Conservation (phyloP, 768 basidiomycete species). For the Boletus pseudopeckii region DNA sequence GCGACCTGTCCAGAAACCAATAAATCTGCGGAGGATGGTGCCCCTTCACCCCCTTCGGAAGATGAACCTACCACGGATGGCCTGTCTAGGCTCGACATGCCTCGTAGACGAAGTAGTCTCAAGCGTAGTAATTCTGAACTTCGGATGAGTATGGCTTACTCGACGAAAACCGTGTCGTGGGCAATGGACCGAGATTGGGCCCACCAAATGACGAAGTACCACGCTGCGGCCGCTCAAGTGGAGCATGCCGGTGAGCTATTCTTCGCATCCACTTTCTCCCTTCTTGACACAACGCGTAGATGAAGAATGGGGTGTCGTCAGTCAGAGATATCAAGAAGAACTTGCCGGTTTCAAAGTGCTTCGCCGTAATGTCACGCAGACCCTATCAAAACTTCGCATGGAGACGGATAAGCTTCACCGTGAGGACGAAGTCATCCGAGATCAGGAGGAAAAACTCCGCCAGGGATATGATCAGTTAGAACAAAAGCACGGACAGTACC, state of each 20-base stretch:
- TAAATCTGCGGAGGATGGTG: slow-evolving; percentile 19
- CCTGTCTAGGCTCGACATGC: slow-evolving; percentile 31
- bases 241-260: slow-evolving; percentile 37
- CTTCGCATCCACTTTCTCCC: neutral
- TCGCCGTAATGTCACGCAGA: slow-evolving; percentile 48
- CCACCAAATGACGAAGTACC: slow-evolving; percentile 50
- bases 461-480: slow-evolving; percentile 39
- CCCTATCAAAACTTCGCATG: slow-evolving; percentile 36
- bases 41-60: slow-evolving; percentile 31
- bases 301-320: slow-evolving; percentile 56
- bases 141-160: slow-evolving; percentile 45
- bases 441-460: slow-evolving; percentile 40
- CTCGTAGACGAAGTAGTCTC: slow-evolving; percentile 60
- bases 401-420: slow-evolving; percentile 41
- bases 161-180: slow-evolving; percentile 70
- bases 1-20: slow-evolving; percentile 7
- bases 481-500: slow-evolving; percentile 40
- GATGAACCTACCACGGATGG: slow-evolving; percentile 32
- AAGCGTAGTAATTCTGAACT: slow-evolving; percentile 51
- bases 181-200: slow-evolving; percentile 65
- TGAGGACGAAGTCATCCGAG: slow-evolving; percentile 39
- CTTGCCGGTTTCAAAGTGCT: slow-evolving; percentile 56
- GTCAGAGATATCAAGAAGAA: slow-evolving; percentile 58
- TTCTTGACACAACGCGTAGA: slow-evolving; percentile 34
- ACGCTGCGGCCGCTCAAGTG: slow-evolving; percentile 38